Evolutionary conservation across 1,139 yeast species (phyloP).

Genomic region (Pichia norvegensis): DNA sequence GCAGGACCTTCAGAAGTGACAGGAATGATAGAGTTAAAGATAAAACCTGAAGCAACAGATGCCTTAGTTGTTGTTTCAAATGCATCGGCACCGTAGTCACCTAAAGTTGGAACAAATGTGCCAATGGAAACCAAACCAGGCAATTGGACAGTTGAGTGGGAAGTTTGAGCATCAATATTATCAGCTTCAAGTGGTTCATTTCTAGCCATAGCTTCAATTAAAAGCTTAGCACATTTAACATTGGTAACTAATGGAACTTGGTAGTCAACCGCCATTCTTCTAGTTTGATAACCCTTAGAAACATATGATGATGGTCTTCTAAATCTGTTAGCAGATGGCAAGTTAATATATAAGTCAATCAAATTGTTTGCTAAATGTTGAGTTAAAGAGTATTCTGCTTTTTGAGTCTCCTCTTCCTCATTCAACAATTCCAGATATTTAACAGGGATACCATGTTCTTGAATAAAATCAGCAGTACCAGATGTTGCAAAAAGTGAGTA

Average conservation of each 20-base stretch:
- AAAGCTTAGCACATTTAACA: conserved; percentile 92
- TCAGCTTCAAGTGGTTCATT: conserved; percentile 59
- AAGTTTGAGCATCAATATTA: conserved; percentile 82
- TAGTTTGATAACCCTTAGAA: conserved; percentile 95
- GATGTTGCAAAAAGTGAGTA: conserved; percentile 93
- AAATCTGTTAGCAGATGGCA: conserved; percentile 95
- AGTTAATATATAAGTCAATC: conserved; percentile 91
- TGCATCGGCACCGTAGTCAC: conserved; percentile 42
- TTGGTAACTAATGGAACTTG: conserved; percentile 96
- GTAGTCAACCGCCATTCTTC: conserved; percentile 99
- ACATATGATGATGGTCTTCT: conserved; percentile 98
- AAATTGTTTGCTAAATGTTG: conserved; percentile 94
- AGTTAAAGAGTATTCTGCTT: conserved; percentile 89
- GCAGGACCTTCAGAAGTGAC: conserved; percentile 56
- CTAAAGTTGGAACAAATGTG: conserved; percentile 66
- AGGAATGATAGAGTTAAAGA: conserved; percentile 77
- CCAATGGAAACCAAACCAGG: conserved; percentile 86
- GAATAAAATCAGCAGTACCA: conserved; percentile 97
- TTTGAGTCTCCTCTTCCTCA: conserved; percentile 60
- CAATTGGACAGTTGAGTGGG: conserved; percentile 70
- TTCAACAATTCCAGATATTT: conserved; percentile 86
- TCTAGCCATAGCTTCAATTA: conserved; percentile 88
- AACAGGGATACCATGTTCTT: conserved; percentile 90
- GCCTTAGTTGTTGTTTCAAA: conserved; percentile 63
- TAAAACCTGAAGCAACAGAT: conserved; percentile 81